Evolutionary conservation across 352 stramenopile species (phyloP), one percentile per base, ranked within the genome.

Genomic region (Blastocystis sp.): DNA sequence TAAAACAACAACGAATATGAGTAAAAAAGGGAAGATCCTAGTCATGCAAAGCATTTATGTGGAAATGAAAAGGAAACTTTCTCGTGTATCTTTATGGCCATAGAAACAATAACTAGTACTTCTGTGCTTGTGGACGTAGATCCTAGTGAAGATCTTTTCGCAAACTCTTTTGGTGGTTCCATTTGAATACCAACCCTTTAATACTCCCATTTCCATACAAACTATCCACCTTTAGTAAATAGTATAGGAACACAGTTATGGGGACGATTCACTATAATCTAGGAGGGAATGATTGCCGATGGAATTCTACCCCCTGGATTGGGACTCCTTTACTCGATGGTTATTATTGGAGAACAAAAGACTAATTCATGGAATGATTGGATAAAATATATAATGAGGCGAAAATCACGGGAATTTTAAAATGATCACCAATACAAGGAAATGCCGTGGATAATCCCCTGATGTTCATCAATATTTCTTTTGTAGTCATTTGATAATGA

Each of bases 271-370:
- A 46, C 9, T 46, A 9, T 46, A 46, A 9, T 46, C 39, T 46
- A 46, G 9, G 2, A 46, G 39, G 39, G 3, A 46, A 46, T 9
- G 39, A 46, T 9, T 46, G 3, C 9, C 39, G 2, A 9, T 46
- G 2, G 39, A 46, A 46, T 46, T 9, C 39, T 46, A 61, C 54
- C 54, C 54, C 54, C 12, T n/a, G 54, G 54, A 61, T 16, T 7
- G 12, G 3, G 54, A 61, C 32, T 49, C 21, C 39, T 16, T 24
- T 61, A 9, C 9, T 21, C 19, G 27, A 32, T 12, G 16, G 16
- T 58, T 37, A 2, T 80, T 4, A 80, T 80, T 63, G 69, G 69
- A 0, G 69, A 59, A 59, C 69, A 27, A 61, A 80, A 80, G 1
- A 19, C 32, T 27, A 42, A 35, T 59, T 52, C 16, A 6, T 4